phyloP scores from a whole-genome alignment of 192 early-diverging fungal species.

The Backusella macrospora region DNA sequence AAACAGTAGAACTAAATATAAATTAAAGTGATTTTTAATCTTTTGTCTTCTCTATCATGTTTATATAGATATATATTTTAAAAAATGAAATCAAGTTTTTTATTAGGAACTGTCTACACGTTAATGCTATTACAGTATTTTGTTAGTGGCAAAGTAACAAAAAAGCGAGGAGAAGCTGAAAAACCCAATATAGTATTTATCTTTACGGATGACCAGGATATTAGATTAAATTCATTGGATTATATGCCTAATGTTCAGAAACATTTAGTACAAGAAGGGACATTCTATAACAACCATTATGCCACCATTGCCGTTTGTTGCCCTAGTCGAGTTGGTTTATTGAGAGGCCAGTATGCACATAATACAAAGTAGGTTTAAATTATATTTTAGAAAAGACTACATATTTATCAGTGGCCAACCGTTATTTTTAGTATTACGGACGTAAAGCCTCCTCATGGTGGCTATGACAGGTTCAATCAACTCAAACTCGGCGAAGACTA shows the following conservation, averaged over 20 bases:
- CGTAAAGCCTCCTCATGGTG: constrained; percentile 40
- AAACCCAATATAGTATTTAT: constrained; percentile 68
- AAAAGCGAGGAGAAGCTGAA: not conserved
- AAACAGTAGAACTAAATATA: not conserved
- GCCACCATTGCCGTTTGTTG: constrained; percentile 67
- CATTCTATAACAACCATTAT: constrained; percentile 62
- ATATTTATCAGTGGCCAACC: not conserved
- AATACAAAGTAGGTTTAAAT: constrained; percentile 52
- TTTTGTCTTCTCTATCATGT: no score
- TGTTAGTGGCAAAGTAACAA: not conserved
- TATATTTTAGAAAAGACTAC: not conserved
- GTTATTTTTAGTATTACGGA: constrained; percentile 33
- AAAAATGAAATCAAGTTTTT: not conserved
- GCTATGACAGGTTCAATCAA: constrained; percentile 46
- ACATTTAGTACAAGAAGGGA: constrained; percentile 59
- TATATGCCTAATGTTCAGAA: constrained; percentile 68
- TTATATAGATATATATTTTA: no score
- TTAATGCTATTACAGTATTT: not conserved
- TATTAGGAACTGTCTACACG: not conserved
- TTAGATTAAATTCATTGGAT: constrained; percentile 52
- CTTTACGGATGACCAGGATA: constrained; percentile 70
- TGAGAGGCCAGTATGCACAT: constrained; percentile 65
- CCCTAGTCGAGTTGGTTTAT: constrained; percentile 60
- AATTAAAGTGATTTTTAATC: not conserved
- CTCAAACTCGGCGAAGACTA: constrained; percentile 46